phyloP scores from a whole-genome alignment of 2,329 filamentous ascomycete genomes.

The Trichoderma simmonsii region DNA sequence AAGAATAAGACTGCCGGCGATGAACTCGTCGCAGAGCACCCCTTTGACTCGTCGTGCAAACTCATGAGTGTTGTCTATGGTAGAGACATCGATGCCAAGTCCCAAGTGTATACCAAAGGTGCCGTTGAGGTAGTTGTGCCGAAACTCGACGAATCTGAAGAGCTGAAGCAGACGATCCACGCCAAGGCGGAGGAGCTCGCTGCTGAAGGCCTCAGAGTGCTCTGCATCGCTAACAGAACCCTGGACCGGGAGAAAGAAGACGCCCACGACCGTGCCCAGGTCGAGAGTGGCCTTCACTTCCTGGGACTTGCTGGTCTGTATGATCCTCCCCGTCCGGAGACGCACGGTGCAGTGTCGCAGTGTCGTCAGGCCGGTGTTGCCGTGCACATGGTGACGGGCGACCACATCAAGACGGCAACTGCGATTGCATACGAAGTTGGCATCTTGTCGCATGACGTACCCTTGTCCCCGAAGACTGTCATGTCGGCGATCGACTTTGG shows the following conservation, averaged over 20 bases:
- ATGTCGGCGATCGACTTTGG: conserved; percentile 65
- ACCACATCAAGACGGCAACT: conserved; percentile 65
- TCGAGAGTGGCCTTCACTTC: conserved; percentile 59
- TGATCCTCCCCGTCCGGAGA: conserved; percentile 68
- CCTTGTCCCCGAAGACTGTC: conserved; percentile 43
- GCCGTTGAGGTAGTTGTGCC: conserved; percentile 57
- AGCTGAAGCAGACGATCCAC: conserved; percentile 45
- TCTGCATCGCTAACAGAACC: conserved; percentile 59
- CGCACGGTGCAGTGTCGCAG: conserved; percentile 55
- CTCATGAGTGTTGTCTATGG: conserved; percentile 69
- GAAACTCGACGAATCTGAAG: conserved; percentile 46
- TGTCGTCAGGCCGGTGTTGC: conserved; percentile 61
- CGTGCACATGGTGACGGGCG: conserved; percentile 68
- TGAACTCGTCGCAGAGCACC: conserved; percentile 60
- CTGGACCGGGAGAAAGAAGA: conserved; percentile 37
- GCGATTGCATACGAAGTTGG: conserved; percentile 65
- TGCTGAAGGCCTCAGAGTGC: conserved; percentile 63
- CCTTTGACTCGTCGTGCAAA: conserved; percentile 72
- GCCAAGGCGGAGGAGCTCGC: conserved; percentile 55
- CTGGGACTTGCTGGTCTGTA: conserved; percentile 71
- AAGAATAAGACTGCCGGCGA: conserved; percentile 46
- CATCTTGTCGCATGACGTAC: conserved; percentile 46
- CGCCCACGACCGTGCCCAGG: conserved; percentile 47
- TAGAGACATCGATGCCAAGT: conserved; percentile 32
- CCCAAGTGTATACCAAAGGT: conserved; percentile 55